Percentiles rank a stretch among this genome's conserved stretches.
These are phyloP conservation scores for Penicillium decumbens DNA, from an alignment of 2,329 filamentous ascomycete species.

Conservation along the genomic window DNA sequence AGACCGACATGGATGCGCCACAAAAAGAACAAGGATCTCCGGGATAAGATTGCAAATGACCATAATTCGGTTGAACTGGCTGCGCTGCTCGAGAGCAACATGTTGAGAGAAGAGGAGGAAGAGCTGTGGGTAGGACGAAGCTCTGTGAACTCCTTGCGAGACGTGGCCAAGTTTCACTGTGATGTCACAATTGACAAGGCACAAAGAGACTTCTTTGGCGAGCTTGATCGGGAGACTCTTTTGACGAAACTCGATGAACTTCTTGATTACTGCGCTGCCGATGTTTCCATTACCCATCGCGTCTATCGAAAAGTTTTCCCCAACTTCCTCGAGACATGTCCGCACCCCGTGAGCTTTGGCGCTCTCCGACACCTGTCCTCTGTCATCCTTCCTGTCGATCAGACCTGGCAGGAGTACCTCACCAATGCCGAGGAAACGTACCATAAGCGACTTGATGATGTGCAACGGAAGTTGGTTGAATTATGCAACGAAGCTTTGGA, in stretches of 20 bases:
- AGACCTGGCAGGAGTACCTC: slow-evolving; percentile 82
- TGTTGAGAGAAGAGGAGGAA: slow-evolving; percentile 75
- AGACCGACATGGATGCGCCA: slow-evolving; percentile 97
- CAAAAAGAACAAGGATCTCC: slow-evolving; percentile 78
- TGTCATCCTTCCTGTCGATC: slow-evolving; percentile 84
- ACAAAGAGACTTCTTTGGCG: slow-evolving; percentile 78
- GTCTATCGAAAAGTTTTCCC: slow-evolving; percentile 95
- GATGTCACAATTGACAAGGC: slow-evolving; percentile 88
- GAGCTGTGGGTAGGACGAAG: slow-evolving; percentile 94
- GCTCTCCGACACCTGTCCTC: slow-evolving; percentile 88
- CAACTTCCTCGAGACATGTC: slow-evolving; percentile 81
- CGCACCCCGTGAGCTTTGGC: slow-evolving; percentile 95
- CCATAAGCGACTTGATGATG: slow-evolving; percentile 67
- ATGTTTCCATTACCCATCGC: slow-evolving; percentile 86
- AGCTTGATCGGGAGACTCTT: slow-evolving; percentile 68
- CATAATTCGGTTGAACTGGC: slow-evolving; percentile 68
- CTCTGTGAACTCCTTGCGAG: slow-evolving; percentile 88
- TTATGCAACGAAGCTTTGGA: slow-evolving; percentile 73
- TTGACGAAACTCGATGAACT: slow-evolving; percentile 70
- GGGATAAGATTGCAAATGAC: slow-evolving; percentile 71
- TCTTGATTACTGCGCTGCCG: slow-evolving; percentile 88
- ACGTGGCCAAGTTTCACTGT: slow-evolving; percentile 95
- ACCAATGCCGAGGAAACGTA: slow-evolving; percentile 81
- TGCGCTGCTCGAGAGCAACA: slow-evolving; percentile 62
- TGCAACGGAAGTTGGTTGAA: slow-evolving; percentile 67